Evolutionary conservation across 345 rosid genomes (phyloP).

Genomic region (Corchorus olitorius): DNA sequence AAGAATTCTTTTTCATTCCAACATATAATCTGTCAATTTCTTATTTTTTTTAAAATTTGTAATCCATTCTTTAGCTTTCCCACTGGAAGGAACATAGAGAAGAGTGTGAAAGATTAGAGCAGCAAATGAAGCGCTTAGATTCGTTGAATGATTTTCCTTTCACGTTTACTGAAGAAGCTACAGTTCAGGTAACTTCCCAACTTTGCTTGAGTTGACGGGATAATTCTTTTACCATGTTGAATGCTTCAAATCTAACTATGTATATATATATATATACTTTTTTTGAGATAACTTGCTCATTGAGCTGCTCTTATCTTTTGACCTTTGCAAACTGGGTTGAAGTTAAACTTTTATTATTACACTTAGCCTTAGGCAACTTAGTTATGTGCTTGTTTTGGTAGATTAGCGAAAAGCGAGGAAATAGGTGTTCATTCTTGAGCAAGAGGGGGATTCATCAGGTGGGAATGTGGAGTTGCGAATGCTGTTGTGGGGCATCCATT

Average conservation of each 20-base stretch:
- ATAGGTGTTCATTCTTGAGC: constrained; percentile 71
- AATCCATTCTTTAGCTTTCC: constrained; percentile 35
- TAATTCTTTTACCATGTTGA: not conserved
- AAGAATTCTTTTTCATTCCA: not conserved
- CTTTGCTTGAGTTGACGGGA: not conserved
- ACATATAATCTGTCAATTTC: not conserved
- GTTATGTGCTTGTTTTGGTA: constrained; percentile 18
- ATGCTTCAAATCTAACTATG: too few relatives aligned
- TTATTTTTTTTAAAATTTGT: not conserved
- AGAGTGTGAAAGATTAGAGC: constrained; percentile 81
- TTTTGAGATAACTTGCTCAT: not conserved
- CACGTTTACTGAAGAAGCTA: constrained; percentile 68
- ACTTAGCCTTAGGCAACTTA: not conserved
- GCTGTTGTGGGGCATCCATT: constrained; percentile 49
- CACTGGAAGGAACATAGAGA: constrained; percentile 82
- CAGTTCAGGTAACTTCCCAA: constrained; percentile 45
- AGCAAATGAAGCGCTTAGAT: constrained; percentile 72
- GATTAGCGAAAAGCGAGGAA: constrained; percentile 54
- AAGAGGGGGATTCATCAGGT: constrained; percentile 60
- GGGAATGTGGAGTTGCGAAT: constrained; percentile 84
- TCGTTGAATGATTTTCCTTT: constrained; percentile 74
- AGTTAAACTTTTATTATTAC: not conserved
- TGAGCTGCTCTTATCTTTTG: too few relatives aligned
- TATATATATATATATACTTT: too few relatives aligned
- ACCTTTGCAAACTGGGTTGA: not conserved